Evolutionary conservation across 345 rosid genomes (phyloP), one percentile per base, ranked within the genome.

Genomic region (Bretschneidera sinensis): DNA sequence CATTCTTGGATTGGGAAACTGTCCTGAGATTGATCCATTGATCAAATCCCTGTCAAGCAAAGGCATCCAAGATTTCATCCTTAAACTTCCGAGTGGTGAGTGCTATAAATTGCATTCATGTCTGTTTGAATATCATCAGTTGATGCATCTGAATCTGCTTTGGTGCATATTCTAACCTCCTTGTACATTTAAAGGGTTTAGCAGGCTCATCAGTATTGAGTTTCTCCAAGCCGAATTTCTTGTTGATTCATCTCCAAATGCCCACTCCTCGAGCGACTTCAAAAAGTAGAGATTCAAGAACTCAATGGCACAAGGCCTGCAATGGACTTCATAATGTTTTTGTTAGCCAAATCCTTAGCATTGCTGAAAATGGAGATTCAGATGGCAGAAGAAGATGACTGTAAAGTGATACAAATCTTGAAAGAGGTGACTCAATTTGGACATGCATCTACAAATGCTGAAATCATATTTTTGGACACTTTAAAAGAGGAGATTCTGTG

Each of bases 21-120:
- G 35, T 33, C 35, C 9, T 33, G 35, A 33, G 35, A 33, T 33
- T 33, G 35, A 33, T 33, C 35, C 20, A 23, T 17, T 45, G 52
- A 45, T 59, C 24, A 21, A 15, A 16, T 59, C 45, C 34, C 22
- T 43, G 17, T 43, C 34, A 1, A 59, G 17, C 21, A 59, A 45
- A 59, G 34, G 14, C 4, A 24, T 59, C 6, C 22, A 17, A 8
- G 20, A 59, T 59, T 59, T 45, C 21, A 24, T 7, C 4, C 34
- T 59, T 45, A 9, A 1, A 0, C 1, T 23, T 2, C 9, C 0
- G 17, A 3, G 13, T 1, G 5, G 0, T 33, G 35, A 4, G 6
- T 9, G 35, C 20, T 34, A 45, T 9, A 24, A 59, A 17, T 22
- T 59, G 62, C 62, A 49, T 45, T 59, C 62, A 0, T 47, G 35